Conservation (phyloP, 306 rosid species). For the Sophora flavescens region DNA sequence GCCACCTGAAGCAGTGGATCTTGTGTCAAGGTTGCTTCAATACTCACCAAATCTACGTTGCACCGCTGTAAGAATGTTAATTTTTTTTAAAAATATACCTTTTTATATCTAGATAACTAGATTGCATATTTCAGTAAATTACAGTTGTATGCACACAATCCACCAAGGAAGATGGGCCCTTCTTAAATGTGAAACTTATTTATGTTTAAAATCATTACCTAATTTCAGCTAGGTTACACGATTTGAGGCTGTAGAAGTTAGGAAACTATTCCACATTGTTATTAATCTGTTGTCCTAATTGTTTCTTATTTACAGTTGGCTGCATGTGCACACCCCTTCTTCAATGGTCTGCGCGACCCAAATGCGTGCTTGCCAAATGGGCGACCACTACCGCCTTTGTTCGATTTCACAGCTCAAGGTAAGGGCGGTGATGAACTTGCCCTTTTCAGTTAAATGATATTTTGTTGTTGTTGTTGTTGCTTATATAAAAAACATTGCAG, state of each 20-base stretch:
- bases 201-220: neutral
- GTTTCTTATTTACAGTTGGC: slow-evolving; percentile 67
- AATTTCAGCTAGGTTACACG: neutral
- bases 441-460: neutral
- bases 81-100: neutral
- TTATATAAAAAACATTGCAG: slow-evolving; percentile 56
- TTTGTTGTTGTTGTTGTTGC: slow-evolving; percentile 9
- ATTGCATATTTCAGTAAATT: neutral
- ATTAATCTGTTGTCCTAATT: slow-evolving; percentile 27
- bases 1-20: slow-evolving; percentile 93
- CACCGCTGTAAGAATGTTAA: slow-evolving; percentile 74
- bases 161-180: neutral
- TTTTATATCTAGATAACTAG: neutral
- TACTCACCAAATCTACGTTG: slow-evolving; percentile 95
- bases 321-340: slow-evolving; percentile 93
- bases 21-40: slow-evolving; percentile 91
- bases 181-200: slow-evolving; percentile 14
- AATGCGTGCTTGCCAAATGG: slow-evolving; percentile 76
- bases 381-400: slow-evolving; percentile 76
- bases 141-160: neutral
- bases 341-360: slow-evolving; percentile 79
- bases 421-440: slow-evolving; percentile 1
- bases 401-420: slow-evolving; percentile 89
- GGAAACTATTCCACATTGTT: neutral
- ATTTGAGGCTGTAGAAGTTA: neutral